Base-by-base conservation (phyloP, 1,139 yeast species). In the Candida tropicalis region DNA sequence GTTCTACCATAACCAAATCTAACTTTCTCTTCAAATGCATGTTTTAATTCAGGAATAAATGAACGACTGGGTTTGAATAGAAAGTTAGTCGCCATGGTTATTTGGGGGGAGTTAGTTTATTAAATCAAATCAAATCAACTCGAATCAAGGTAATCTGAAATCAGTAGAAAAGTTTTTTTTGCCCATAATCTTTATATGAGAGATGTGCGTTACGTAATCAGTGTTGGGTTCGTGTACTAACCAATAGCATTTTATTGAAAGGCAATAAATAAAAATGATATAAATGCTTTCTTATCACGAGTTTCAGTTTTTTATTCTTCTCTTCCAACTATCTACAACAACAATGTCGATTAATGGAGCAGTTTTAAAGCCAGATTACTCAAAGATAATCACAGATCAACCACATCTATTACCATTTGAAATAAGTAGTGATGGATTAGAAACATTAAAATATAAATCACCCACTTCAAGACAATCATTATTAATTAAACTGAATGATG, bases 331-430 rank as follows among this genome's bases (percentile, higher is more conserved):
- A n/a, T n/a, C n/a, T n/a, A n/a, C n/a, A 20, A 17, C 31, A 9
- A 32, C 31, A 5, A 68, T 68, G 73, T 68, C 73, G 1, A 59
- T 68, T 29, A 67, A 68, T 45, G 60, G 55, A 39, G 63, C 66
- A 4, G 40, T 54, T 5, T 49, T 67, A 9, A 63, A 63, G 35
- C 54, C 51, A 1, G 55, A 62, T 42, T 58, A 60, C 40, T 27
- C 36, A 2, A 33, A 46, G n/a, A 38, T 51, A 5, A 47, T 65
- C 5, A 55, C 57, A 2, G 32, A 45, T 7, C 40, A 59, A 1
- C 37, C 49, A 4, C 40, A 37, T 5, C 48, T 41, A n/a, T 13
- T 54, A 1, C 71, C 73, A 0, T 68, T 68, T 41, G 53, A 47
- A 17, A 33, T 55, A 22, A 44, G 51, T 32, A 29, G 31, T 7